Percentiles rank a stretch among this genome's conserved stretches.
Evolutionary conservation across 192 early-diverging fungal genomes (phyloP).

Genomic region (Coemansia sp.): DNA sequence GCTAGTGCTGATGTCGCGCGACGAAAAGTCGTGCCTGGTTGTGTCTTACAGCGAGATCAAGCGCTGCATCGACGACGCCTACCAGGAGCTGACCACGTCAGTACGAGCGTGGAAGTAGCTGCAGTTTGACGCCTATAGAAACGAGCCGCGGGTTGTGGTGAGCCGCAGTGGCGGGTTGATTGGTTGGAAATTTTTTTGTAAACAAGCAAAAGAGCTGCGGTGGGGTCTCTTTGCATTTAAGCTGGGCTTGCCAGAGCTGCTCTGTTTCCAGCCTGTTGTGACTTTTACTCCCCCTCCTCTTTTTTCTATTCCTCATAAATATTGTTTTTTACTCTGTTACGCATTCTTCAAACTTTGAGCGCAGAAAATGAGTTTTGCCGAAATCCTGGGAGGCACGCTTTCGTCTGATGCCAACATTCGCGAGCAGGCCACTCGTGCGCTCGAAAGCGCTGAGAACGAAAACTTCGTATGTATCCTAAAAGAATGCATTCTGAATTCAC

Average conservation of each 20-base stretch:
- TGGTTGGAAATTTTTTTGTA: too few species aligned
- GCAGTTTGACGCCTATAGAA: neutral
- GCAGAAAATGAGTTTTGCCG: constrained; percentile 62
- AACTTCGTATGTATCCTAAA: constrained; percentile 74
- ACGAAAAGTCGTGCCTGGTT: constrained; percentile 95
- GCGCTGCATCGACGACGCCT: constrained; percentile 83
- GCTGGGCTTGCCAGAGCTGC: neutral
- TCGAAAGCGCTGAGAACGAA: constrained; percentile 70
- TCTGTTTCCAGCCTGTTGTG: neutral
- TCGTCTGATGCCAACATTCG: constrained; percentile 77
- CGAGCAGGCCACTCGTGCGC: constrained; percentile 74
- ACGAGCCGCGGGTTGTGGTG: too few species aligned
- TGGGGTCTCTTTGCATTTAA: constrained; percentile 3
- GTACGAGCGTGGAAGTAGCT: constrained; percentile 1
- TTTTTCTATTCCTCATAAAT: neutral
- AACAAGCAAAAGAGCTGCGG: too few species aligned
- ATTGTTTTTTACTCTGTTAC: constrained; percentile 1
- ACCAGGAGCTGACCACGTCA: constrained; percentile 62
- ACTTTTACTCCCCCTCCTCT: constrained; percentile 2
- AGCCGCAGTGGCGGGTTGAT: too few species aligned
- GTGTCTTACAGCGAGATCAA: constrained; percentile 96
- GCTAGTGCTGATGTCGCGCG: constrained; percentile 91
- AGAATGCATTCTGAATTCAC: constrained; percentile 5
- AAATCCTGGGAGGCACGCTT: constrained; percentile 75
- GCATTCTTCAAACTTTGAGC: constrained; percentile 10